Conservation (phyloP, 1,284 basidiomycete genomes). For the Peniophora sp. region DNA sequence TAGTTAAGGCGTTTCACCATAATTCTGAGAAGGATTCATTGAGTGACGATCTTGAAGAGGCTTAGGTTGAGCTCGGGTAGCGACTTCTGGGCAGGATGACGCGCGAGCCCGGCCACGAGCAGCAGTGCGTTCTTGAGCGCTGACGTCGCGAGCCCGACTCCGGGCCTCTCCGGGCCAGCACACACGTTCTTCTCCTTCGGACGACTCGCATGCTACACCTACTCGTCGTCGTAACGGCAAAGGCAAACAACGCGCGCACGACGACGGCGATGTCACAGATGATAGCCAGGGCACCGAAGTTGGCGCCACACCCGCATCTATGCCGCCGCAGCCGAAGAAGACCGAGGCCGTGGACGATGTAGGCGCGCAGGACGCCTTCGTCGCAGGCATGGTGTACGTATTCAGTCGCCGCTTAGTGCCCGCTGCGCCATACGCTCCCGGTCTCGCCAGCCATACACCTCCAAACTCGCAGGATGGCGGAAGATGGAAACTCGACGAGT, state of each 20-base stretch:
- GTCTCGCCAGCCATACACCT: slow-evolving; percentile 26
- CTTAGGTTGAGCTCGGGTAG: slow-evolving; percentile 34
- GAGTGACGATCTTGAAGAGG: too few relatives aligned
- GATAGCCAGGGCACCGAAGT: slow-evolving; percentile 55
- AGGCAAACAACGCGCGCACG: slow-evolving; percentile 11
- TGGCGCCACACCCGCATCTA: slow-evolving; percentile 4
- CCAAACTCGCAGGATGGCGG: slow-evolving; percentile 19
- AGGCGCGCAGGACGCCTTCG: slow-evolving; percentile 71
- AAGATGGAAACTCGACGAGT: slow-evolving; percentile 70
- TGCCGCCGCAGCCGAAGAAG: slow-evolving; percentile 4
- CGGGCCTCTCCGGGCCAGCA: too few relatives aligned
- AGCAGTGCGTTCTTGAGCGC: slow-evolving; percentile 42
- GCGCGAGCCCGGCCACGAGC: slow-evolving; percentile 32
- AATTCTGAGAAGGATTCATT: too few relatives aligned
- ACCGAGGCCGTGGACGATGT: slow-evolving; percentile 51
- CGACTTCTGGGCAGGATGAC: slow-evolving; percentile 64
- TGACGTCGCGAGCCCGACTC: slow-evolving; percentile 3
- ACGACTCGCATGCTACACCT: too few relatives aligned
- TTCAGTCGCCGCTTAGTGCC: slow-evolving; percentile 59
- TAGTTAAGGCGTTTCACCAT: too few relatives aligned
- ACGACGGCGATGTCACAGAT: slow-evolving; percentile 30
- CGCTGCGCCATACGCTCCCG: slow-evolving; percentile 62
- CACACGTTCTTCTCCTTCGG: neutral
- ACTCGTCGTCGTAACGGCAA: slow-evolving; percentile 1
- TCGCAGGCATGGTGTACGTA: slow-evolving; percentile 75